phyloP scores from a whole-genome alignment of 257 asterid genomes.

The Penstemon eatonii region DNA sequence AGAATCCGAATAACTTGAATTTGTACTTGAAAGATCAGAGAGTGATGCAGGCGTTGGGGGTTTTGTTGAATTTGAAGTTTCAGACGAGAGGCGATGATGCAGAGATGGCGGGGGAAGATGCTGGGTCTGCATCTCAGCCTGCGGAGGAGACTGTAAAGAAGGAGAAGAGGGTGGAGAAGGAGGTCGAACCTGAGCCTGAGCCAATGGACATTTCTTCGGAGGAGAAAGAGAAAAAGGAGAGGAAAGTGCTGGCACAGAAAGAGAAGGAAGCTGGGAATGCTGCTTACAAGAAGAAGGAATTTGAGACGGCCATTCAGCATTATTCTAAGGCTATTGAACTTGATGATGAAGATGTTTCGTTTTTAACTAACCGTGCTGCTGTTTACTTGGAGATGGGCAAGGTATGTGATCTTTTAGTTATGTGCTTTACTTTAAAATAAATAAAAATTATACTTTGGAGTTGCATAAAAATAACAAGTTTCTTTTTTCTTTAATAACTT shows the following conservation, averaged over 20 bases:
- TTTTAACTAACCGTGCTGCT: conserved; percentile 89
- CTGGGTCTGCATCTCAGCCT: conserved; percentile 36
- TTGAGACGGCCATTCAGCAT: conserved; percentile 75
- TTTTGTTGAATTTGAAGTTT: conserved; percentile 62
- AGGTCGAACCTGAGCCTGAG: conserved; percentile 48
- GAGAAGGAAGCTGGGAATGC: conserved; percentile 92
- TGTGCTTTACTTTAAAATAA: not conserved
- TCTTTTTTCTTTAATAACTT: too few species aligned
- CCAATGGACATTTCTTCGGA: conserved; percentile 49
- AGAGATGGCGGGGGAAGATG: conserved; percentile 35
- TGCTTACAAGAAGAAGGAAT: conserved; percentile 89
- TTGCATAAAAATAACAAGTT: too few species aligned
- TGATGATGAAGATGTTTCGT: conserved; percentile 78
- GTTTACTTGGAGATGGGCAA: conserved; percentile 93
- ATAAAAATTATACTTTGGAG: too few species aligned
- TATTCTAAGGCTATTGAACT: conserved; percentile 74
- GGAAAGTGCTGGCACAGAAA: conserved; percentile 59
- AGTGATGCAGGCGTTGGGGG: conserved; percentile 84
- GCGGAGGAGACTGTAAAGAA: conserved; percentile 50
- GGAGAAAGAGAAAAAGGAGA: conserved; percentile 57
- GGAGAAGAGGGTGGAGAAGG: conserved; percentile 50
- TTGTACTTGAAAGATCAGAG: conserved; percentile 78
- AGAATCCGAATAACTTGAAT: conserved; percentile 63
- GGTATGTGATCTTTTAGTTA: conserved; percentile 41
- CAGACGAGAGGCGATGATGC: conserved; percentile 55